Base-by-base conservation (phyloP, 2,329 filamentous ascomycete species). In the Fonsecaea erecta region DNA sequence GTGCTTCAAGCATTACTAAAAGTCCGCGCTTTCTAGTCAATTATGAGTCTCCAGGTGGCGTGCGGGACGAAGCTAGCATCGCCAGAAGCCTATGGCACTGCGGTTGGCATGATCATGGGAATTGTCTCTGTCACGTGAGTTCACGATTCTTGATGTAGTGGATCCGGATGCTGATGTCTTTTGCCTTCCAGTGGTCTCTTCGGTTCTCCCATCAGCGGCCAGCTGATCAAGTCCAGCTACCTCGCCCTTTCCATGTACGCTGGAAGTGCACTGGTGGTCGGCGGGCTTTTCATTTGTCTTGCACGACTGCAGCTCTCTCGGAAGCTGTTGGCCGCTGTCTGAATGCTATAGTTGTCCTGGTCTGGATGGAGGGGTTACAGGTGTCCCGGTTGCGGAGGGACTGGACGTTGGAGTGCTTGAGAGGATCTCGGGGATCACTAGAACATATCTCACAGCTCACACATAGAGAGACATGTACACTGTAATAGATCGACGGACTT, bases 21-120 rank as follows among this genome's bases (percentile, higher is more conserved):
- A 21, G 21, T 53, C 46, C 1, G 16, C 21, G 3, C 18, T 30
- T 67, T n/a, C n/a, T 52, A 83, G 79, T 80, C 77, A 0, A 79
- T 84, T 32, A 67, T 84, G 28, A 80, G 78, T 55, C 73, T 84
- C 0, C 82, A 84, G 48, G 72, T 77, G 62, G 79, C 81, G 0
- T 83, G 81, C 64, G 80, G 79, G 0, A 77, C 77, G 0, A 77
- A 80, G 51, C 71, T 84, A 8, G 75, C 79, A 0, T 78, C 74
- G 0, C 73, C 74, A 1, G 67, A 75, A 3, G 78, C 75, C 0
- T 74, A 80, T 28, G 81, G 81, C 0, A 74, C 78, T 1, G 78
- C 79, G 0, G 74, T 83, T 8, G 82, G 82, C 0, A 70, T 76
- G 18, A 71, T 80, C 1, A 76, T 80, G 70, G 80, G 77, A 0